Percentiles rank a stretch among this genome's conserved stretches.
phyloP scores from a whole-genome alignment of 2,329 filamentous ascomycete species.

The Fusarium solani-melongenae region DNA sequence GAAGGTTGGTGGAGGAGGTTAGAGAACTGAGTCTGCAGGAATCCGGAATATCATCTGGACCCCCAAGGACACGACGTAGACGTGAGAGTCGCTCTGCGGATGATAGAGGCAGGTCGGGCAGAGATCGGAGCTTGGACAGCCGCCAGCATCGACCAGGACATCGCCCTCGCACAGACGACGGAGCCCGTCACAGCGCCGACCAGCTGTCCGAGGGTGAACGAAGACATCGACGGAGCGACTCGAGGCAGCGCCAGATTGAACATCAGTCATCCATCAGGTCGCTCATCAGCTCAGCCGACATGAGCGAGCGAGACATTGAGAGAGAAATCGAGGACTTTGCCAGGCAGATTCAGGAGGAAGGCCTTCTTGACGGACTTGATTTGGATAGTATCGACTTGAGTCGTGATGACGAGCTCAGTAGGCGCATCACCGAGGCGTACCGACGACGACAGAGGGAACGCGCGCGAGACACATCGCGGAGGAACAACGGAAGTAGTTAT shows the following conservation, averaged over 20 bases:
- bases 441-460: slow-evolving; percentile 77
- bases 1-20: slow-evolving; percentile 76
- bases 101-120: slow-evolving; percentile 45
- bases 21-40: slow-evolving; percentile 79
- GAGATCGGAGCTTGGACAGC: slow-evolving; percentile 46
- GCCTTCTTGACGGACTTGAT: slow-evolving; percentile 87
- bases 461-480: slow-evolving; percentile 59
- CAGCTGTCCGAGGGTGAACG: slow-evolving; percentile 52
- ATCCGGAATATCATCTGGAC: slow-evolving; percentile 59
- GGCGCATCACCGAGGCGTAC: slow-evolving; percentile 90
- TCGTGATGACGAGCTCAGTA: slow-evolving; percentile 90
- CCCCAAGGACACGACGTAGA: slow-evolving; percentile 44
- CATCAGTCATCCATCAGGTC: slow-evolving; percentile 92
- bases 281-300: slow-evolving; percentile 81
- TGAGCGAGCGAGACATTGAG: slow-evolving; percentile 82
- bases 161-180: slow-evolving; percentile 41
- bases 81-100: slow-evolving; percentile 51
- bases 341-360: slow-evolving; percentile 88
- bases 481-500: slow-evolving; percentile 52
- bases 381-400: slow-evolving; percentile 85
- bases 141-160: slow-evolving; percentile 44
- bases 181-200: slow-evolving; percentile 45
- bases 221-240: slow-evolving; percentile 56
- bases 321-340: slow-evolving; percentile 91
- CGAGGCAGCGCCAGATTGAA: slow-evolving; percentile 73